Evolutionary conservation across 768 basidiomycete species (phyloP).

Genomic region (Trametes coccinea): DNA sequence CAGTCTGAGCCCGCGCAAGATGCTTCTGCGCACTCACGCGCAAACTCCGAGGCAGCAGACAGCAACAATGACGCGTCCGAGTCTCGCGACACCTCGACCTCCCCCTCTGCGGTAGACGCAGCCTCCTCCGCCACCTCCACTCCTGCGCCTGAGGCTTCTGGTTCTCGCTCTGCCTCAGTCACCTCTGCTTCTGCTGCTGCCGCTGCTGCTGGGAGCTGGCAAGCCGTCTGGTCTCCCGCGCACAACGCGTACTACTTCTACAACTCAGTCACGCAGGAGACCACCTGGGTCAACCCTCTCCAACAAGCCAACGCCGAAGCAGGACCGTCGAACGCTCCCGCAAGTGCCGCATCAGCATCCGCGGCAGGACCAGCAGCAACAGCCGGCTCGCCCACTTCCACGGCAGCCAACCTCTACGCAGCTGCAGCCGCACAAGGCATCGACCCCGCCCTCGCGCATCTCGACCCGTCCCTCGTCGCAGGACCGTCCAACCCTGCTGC

Average conservation of each 20-base stretch:
- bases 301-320: conserved; percentile 33
- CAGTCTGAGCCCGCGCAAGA: not conserved
- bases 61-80: not conserved
- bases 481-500: conserved; percentile 35
- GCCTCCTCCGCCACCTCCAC: conserved; percentile 4
- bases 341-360: conserved; percentile 17
- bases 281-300: conserved; percentile 83
- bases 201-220: conserved; percentile 51
- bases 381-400: conserved; percentile 19
- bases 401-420: conserved; percentile 51
- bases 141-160: not conserved
- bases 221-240: conserved; percentile 76
- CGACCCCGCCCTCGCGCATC: conserved; percentile 76
- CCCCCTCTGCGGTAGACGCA: conserved; percentile 4
- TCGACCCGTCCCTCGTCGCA: conserved; percentile 68
- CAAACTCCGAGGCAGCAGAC: not conserved
- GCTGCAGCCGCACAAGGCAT: conserved; percentile 80
- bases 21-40: not conserved
- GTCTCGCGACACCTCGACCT: conserved; percentile 7
- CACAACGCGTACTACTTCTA: conserved; percentile 86
- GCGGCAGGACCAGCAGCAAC: conserved; percentile 17
- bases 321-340: conserved; percentile 32
- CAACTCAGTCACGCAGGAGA: conserved; percentile 73
- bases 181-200: conserved; percentile 8
- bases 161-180: conserved; percentile 10